phyloP scores from a whole-genome alignment of 345 rosid species.

The Ceriops tagal region DNA sequence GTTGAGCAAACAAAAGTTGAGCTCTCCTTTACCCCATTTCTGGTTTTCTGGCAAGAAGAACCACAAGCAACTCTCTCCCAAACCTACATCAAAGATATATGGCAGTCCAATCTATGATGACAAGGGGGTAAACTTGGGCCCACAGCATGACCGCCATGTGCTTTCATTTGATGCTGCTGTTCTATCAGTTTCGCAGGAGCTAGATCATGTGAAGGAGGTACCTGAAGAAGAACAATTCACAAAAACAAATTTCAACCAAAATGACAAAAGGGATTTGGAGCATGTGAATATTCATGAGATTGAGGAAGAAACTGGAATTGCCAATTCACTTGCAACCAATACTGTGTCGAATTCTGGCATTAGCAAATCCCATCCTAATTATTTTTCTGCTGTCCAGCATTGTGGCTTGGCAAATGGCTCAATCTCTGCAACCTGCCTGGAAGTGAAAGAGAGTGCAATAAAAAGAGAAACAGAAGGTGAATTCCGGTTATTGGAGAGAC shows the following conservation, averaged over 20 bases:
- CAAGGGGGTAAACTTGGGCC: constrained; percentile 39
- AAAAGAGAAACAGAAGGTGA: constrained; percentile 99
- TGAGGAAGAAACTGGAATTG: constrained; percentile 58
- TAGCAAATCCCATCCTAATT: constrained; percentile 29
- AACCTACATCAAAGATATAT: constrained; percentile 51
- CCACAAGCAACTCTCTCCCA: constrained; percentile 59
- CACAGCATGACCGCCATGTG: constrained; percentile 49
- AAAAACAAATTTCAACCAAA: constrained; percentile 21
- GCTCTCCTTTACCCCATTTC: constrained; percentile 59
- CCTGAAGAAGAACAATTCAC: constrained; percentile 46
- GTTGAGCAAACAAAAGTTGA: constrained; percentile 48
- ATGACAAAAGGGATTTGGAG: constrained; percentile 25
- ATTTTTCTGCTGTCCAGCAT: constrained; percentile 28
- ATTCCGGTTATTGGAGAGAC: constrained; percentile 84
- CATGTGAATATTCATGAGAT: constrained; percentile 47
- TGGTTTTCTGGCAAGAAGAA: constrained; percentile 73
- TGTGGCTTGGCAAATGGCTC: constrained; percentile 46
- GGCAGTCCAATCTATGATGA: constrained; percentile 69
- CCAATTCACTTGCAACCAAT: constrained; percentile 18
- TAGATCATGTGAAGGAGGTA: constrained; percentile 48
- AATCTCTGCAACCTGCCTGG: constrained; percentile 45
- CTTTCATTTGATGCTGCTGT: constrained; percentile 95
- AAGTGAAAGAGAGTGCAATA: constrained; percentile 87
- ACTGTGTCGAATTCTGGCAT: constrained; percentile 22
- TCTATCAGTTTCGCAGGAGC: constrained; percentile 79